A percentile compares a stretch with the other conserved stretches of the same genome.
Conservation (phyloP, 2,329 filamentous ascomycete species). For the Xylariaceae sp. region DNA sequence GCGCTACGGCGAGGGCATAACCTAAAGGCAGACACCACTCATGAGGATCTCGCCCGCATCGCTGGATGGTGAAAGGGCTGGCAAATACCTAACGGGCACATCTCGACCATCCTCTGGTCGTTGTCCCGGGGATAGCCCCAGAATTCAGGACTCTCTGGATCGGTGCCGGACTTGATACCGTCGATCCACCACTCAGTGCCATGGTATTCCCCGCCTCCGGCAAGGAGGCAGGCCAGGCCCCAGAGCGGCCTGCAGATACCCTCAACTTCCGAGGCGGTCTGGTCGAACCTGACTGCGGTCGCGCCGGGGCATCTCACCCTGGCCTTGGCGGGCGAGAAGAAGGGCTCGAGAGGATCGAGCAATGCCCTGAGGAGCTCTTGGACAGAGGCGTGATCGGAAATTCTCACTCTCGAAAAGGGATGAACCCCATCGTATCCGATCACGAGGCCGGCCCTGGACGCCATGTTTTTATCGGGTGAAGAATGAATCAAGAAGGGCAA, state of each 20-base stretch:
- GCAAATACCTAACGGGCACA: conserved; percentile 64
- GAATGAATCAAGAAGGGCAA: background rate
- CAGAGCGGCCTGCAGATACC: conserved; percentile 70
- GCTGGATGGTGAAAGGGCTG: too few species aligned
- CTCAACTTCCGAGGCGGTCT: conserved; percentile 71
- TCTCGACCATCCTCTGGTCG: conserved; percentile 81
- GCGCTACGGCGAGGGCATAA: conserved; percentile 66
- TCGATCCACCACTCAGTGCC: conserved; percentile 62
- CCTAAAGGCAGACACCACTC: conserved; percentile 40
- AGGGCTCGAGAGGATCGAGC: conserved; percentile 64
- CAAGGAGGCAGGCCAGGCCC: conserved; percentile 66
- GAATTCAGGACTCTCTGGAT: conserved; percentile 64
- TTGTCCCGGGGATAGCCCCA: conserved; percentile 73
- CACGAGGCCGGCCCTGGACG: conserved; percentile 32
- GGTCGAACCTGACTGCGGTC: conserved; percentile 72
- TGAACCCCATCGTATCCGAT: conserved; percentile 50
- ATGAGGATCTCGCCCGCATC: too few species aligned
- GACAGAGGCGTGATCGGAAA: conserved; percentile 49
- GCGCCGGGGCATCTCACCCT: conserved; percentile 62
- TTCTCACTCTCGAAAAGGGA: conserved; percentile 48
- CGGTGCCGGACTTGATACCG: conserved; percentile 64
- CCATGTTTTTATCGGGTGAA: conserved; percentile 18
- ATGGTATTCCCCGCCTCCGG: conserved; percentile 60
- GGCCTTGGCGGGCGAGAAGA: conserved; percentile 63
- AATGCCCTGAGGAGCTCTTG: conserved; percentile 57